These are phyloP conservation scores for Capsicum chinense DNA, from an alignment of 257 asterid species.

Conservation along the genomic window DNA sequence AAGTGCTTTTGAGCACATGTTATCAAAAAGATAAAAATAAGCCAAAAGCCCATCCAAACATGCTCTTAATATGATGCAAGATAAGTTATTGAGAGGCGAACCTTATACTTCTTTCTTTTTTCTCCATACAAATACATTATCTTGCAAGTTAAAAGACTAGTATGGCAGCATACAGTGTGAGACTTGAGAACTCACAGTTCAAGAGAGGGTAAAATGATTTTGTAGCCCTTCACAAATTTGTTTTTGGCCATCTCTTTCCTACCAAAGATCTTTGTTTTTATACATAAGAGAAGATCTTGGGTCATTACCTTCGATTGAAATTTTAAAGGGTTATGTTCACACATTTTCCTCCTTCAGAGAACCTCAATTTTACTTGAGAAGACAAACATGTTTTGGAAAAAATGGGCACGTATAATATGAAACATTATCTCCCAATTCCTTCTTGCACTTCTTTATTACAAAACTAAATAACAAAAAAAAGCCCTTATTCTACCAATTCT, in stretches of 20 bases:
- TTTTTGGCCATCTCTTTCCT: neutral
- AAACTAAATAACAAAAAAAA: neutral
- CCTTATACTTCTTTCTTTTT: neutral
- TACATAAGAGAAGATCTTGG: neutral
- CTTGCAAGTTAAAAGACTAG: neutral
- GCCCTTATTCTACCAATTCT: neutral
- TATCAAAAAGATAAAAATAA: too few species aligned
- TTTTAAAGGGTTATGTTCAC: neutral
- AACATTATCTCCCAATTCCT: neutral
- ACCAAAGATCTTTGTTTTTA: too few species aligned
- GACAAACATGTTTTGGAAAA: neutral
- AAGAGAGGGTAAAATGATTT: neutral
- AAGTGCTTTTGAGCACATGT: too few species aligned
- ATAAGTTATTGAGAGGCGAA: neutral
- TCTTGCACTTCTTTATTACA: neutral
- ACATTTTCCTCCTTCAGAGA: too few species aligned
- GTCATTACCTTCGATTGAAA: neutral
- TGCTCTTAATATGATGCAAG: too few species aligned
- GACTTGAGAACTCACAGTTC: neutral
- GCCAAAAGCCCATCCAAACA: too few species aligned
- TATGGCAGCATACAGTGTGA: neutral
- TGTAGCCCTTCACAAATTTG: neutral
- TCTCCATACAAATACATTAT: neutral
- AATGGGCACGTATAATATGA: neutral
- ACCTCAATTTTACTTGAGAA: neutral